phyloP scores from a whole-genome alignment of 371 early-diverging fungal genomes.

The Umbelopsis sp. region DNA sequence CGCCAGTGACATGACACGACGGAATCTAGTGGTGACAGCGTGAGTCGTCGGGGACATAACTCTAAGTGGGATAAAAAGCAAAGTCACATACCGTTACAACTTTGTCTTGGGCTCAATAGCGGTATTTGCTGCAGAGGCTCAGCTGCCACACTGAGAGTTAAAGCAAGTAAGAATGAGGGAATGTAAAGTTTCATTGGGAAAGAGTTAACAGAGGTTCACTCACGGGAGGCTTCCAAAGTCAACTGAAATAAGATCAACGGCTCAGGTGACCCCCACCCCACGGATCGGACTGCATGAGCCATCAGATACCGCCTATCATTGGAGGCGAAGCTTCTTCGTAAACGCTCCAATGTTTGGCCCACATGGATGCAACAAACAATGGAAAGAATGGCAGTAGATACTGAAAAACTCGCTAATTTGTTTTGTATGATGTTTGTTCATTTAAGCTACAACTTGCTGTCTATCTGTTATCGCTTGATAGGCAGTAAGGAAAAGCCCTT shows the following conservation, averaged over 20 bases:
- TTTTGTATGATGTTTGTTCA: too few species aligned
- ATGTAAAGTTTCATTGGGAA: slow-evolving; percentile 10
- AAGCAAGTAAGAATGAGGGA: not conserved
- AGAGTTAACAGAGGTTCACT: not conserved
- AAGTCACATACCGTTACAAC: slow-evolving; percentile 12
- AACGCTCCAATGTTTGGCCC: too few species aligned
- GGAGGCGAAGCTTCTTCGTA: too few species aligned
- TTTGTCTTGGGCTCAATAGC: not conserved
- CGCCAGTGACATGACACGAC: slow-evolving; percentile 50
- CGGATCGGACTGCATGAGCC: too few species aligned
- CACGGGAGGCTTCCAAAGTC: too few species aligned
- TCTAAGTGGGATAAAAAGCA: not conserved
- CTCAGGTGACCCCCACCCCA: not conserved
- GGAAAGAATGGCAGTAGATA: too few species aligned
- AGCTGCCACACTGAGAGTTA: not conserved
- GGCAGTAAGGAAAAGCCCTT: too few species aligned
- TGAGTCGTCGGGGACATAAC: slow-evolving; percentile 12
- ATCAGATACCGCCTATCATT: too few species aligned
- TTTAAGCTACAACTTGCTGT: too few species aligned
- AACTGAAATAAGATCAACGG: not conserved
- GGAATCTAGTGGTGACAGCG: slow-evolving; percentile 19
- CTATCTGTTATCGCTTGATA: too few species aligned
- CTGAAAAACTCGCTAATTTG: too few species aligned
- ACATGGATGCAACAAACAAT: too few species aligned
- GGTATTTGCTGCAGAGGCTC: not conserved